Conservation (phyloP, 768 basidiomycete species). For the Dacryopinax spathularia region DNA sequence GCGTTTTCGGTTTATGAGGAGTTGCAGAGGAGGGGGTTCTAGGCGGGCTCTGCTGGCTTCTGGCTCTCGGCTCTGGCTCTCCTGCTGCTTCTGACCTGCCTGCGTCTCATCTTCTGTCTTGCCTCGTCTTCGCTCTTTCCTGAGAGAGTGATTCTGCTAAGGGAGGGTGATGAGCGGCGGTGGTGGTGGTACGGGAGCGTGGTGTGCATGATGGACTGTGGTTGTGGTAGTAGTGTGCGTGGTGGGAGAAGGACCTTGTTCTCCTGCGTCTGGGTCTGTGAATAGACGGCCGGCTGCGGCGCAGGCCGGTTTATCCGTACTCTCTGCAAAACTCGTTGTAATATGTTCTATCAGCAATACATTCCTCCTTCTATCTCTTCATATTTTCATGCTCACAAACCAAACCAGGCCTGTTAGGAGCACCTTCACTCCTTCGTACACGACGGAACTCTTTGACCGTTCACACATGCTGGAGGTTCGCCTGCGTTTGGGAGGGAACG, state of each 20-base stretch:
- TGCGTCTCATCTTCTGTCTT: too few species aligned
- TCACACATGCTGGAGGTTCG: too few species aligned
- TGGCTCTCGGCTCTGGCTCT: neutral
- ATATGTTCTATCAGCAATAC: neutral
- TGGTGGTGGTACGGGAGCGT: too few species aligned
- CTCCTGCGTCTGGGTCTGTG: neutral
- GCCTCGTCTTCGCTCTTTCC: too few species aligned
- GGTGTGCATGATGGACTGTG: too few species aligned
- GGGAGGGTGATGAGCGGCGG: too few species aligned
- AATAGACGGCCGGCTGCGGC: neutral
- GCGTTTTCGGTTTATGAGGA: conserved; percentile 74
- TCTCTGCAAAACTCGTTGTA: neutral
- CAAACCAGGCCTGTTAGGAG: too few species aligned
- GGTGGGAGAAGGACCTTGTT: neutral
- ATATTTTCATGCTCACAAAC: too few species aligned
- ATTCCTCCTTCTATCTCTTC: neutral
- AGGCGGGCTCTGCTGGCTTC: neutral
- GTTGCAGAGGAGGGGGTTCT: conserved; percentile 21
- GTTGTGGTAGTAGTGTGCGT: neutral
- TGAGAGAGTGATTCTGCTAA: too few species aligned
- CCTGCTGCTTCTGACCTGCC: too few species aligned
- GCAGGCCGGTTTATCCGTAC: neutral
- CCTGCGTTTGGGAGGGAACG: neutral
- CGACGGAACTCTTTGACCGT: too few species aligned
- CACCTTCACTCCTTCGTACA: too few species aligned